Evolutionary conservation across 805 yeast genomes (phyloP).

Genomic region (Metschnikowia continentalis): DNA sequence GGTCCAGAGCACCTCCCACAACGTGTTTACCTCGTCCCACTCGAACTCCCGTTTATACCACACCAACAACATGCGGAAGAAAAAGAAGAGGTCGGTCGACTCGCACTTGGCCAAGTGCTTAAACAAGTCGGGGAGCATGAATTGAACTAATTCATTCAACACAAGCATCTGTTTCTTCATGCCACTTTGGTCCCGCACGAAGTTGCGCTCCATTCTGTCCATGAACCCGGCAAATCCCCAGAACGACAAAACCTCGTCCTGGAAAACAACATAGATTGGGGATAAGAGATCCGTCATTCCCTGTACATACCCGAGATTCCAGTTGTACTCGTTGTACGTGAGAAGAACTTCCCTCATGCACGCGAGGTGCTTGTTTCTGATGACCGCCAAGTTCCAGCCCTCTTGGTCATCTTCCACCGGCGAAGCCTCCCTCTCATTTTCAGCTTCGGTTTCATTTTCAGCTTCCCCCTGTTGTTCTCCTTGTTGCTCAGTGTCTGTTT

Average conservation of each 20-base stretch:
- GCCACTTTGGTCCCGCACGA: conserved; percentile 86
- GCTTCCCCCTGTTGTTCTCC: conserved; percentile 10
- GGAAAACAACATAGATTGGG: conserved; percentile 63
- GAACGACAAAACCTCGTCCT: conserved; percentile 76
- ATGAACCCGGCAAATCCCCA: conserved; percentile 86
- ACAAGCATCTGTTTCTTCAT: conserved; percentile 86
- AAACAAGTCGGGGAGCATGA: conserved; percentile 83
- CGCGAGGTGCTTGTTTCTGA: conserved; percentile 72
- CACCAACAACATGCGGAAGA: conserved; percentile 89
- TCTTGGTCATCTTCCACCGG: conserved; percentile 30
- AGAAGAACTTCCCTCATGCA: conserved; percentile 71
- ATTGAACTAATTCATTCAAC: conserved; percentile 78
- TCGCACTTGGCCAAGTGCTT: conserved; percentile 83
- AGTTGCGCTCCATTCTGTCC: conserved; percentile 95
- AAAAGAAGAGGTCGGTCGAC: conserved; percentile 85
- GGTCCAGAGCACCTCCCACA: conserved; percentile 96
- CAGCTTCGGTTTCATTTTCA: not conserved
- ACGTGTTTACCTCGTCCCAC: conserved; percentile 66
- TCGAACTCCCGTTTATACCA: conserved; percentile 92
- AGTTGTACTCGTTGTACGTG: conserved; percentile 81
- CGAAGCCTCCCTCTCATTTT: conserved; percentile 12
- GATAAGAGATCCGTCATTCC: conserved; percentile 95
- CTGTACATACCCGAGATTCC: conserved; percentile 89
- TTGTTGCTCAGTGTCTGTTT: conserved; percentile 20
- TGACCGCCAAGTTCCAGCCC: conserved; percentile 57